phyloP scores from a whole-genome alignment of 75 land plant genomes.

The Selaginella tamariscina region DNA sequence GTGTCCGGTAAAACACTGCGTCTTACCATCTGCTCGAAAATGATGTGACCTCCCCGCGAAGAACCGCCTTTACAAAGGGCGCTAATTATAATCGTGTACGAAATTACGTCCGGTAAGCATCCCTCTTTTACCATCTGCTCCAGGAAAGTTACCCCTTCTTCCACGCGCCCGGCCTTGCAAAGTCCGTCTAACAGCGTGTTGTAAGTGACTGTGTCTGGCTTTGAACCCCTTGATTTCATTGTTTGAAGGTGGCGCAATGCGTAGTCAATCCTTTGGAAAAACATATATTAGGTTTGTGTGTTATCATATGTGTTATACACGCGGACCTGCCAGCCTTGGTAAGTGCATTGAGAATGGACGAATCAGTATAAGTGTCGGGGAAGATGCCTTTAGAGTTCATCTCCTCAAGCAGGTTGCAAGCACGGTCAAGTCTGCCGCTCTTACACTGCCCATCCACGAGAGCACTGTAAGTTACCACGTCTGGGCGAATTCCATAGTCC shows the following conservation, averaged over 20 bases:
- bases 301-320: too few species aligned
- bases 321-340: slow-evolving; percentile 10
- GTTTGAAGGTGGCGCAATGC: neutral
- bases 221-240: neutral
- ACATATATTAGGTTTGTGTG: too few species aligned
- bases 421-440: neutral
- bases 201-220: neutral
- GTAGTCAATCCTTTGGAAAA: neutral
- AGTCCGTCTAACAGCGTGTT: slow-evolving; percentile 7
- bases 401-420: slow-evolving; percentile 9
- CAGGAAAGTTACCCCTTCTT: neutral
- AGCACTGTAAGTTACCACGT: neutral
- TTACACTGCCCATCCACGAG: slow-evolving; percentile 1
- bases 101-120: neutral
- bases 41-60: neutral
- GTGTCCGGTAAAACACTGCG: neutral
- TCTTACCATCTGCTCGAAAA: neutral
- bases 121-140: neutral
- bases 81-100: neutral
- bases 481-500: neutral
- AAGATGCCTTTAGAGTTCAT: neutral
- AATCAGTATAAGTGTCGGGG: neutral
- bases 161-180: neutral
- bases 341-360: neutral
- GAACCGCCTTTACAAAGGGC: neutral